Conservation (phyloP, 2,329 filamentous ascomycete species). For the Verticillium tricorpus region DNA sequence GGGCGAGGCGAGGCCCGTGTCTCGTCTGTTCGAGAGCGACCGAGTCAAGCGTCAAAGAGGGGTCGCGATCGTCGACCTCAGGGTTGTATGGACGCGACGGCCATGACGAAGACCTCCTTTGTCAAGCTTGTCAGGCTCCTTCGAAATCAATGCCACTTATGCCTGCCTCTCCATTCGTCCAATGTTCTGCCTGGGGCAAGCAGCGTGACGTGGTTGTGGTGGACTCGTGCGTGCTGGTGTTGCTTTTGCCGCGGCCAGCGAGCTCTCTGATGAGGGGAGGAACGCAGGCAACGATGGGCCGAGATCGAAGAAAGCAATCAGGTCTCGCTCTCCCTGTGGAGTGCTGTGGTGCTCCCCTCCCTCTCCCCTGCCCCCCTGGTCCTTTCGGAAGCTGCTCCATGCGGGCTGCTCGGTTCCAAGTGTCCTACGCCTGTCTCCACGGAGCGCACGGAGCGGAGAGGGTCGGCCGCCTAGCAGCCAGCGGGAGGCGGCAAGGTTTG, state of each 20-base stretch:
- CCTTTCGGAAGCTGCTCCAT: not conserved
- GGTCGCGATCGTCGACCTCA: not conserved
- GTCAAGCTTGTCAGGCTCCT: not conserved
- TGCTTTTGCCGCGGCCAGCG: not conserved
- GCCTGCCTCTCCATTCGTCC: not conserved
- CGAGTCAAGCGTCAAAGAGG: not conserved
- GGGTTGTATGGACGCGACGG: not conserved
- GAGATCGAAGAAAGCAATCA: not conserved
- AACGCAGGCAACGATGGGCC: not conserved
- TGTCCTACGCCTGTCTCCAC: not conserved
- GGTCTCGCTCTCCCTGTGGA: not conserved
- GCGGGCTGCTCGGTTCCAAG: not conserved
- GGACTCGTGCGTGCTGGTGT: not conserved
- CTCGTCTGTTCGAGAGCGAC: not conserved
- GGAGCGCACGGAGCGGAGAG: not conserved
- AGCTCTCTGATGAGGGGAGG: not conserved
- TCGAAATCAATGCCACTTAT: not conserved
- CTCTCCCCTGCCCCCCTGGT: not conserved
- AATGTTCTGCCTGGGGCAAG: not conserved
- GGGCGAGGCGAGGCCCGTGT: not conserved
- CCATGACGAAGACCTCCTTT: not conserved
- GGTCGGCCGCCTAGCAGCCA: not conserved
- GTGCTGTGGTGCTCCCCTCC: not conserved
- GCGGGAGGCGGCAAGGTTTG: conserved; percentile 2
- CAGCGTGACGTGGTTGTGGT: not conserved